Conservation (phyloP, 331 rosid genomes). For the Spiraea crenata region DNA sequence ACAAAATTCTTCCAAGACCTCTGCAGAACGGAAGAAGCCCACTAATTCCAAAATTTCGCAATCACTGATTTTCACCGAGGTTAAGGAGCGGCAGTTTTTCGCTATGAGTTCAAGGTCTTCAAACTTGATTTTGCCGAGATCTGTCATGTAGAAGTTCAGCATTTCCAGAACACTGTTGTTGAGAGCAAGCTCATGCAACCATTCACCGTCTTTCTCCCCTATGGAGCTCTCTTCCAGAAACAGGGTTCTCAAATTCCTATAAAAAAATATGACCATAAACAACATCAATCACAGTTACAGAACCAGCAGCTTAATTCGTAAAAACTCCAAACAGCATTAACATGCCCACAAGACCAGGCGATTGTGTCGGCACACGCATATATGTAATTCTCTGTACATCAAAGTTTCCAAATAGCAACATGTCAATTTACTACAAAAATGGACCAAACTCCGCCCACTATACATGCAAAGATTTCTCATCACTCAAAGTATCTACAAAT, state of each 20-base stretch:
- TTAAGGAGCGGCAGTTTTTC: slow-evolving; percentile 63
- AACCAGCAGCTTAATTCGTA: slow-evolving; percentile 19
- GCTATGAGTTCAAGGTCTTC: slow-evolving; percentile 90
- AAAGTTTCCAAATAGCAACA: not conserved
- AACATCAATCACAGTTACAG: slow-evolving; percentile 1
- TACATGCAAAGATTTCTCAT: not conserved
- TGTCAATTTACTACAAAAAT: not conserved
- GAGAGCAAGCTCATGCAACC: slow-evolving; percentile 86
- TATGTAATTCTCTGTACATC: not conserved
- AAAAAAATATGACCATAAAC: slow-evolving; percentile 13
- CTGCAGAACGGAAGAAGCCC: slow-evolving; percentile 66
- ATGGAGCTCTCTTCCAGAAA: slow-evolving; percentile 84
- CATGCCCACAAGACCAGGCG: not conserved
- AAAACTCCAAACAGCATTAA: not conserved
- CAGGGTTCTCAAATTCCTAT: slow-evolving; percentile 73
- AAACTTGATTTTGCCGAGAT: slow-evolving; percentile 41
- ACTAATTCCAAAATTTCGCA: slow-evolving; percentile 67
- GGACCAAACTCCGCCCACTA: not conserved
- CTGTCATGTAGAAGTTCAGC: slow-evolving; percentile 83
- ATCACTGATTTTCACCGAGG: slow-evolving; percentile 75
- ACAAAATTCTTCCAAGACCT: slow-evolving; percentile 75
- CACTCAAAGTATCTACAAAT: not conserved
- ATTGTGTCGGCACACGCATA: not conserved
- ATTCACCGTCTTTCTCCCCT: slow-evolving; percentile 62
- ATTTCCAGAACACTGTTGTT: slow-evolving; percentile 86